Base-by-base conservation (phyloP, 139 green algal species). In the Chlorella sp. region DNA sequence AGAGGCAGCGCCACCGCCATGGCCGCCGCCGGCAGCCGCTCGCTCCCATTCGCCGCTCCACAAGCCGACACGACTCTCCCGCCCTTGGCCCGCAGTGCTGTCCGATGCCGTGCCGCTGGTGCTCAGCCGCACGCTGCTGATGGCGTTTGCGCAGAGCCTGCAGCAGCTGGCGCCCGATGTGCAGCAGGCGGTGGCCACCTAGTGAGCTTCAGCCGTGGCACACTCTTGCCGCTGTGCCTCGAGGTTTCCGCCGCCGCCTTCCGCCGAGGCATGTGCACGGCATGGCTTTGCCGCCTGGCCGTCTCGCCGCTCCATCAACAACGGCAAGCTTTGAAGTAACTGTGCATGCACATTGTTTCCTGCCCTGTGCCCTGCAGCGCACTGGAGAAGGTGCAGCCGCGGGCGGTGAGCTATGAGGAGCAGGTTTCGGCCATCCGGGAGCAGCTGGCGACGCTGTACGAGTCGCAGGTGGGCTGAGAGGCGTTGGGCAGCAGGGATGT, bases 391-490 rank as follows among this genome's bases (percentile, higher is more conserved):
- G 81, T 97, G 11, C 91, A 95, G 79, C 92, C 94, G 24, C 87
- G 94, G 0, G 92, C 93, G 32, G 95, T 97, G 41, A 96, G 91
- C 76, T 98, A 98, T 82, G 95, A 97, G 77, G 96, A 98, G 84
- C 92, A 95, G 67, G 69, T 75, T 7, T 3, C 36, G 8, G 69
- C 69, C 14, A 75, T 75, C 11, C 77, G 95, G 0, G 92, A 98
- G 76, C 80, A 91, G 51, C 87, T 98, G 43, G 86, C 91, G 0
- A 67, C 81, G 38, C 28, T 95, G 70, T 87, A 90, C 41, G 80
- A 91, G 83, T 20, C 51, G 51, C 51, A 60, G 51, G 51, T 60
- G 51, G 13, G 9, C n/a, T n/a, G n/a, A n/a, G n/a, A n/a, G n/a
- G n/a, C 88, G 79, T 89, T 96, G 93, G 77, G 87, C 92, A 0